Percentiles rank a stretch among this genome's conserved stretches.
Evolutionary conservation across 768 basidiomycete species (phyloP).

Genomic region (Mycena kentingensis): DNA sequence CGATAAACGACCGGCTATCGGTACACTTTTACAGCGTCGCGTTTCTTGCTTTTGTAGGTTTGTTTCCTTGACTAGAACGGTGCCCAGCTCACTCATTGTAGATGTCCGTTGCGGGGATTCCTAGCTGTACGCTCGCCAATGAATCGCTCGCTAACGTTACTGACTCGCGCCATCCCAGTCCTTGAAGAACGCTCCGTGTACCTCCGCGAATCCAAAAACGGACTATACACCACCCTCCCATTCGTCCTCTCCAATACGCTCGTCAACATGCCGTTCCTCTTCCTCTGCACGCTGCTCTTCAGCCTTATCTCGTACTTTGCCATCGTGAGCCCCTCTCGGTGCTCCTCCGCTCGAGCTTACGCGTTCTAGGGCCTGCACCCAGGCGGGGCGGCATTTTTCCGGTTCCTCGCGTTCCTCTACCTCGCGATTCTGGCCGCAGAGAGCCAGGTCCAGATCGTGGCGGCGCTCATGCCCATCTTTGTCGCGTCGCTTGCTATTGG

Average conservation of each 20-base stretch:
- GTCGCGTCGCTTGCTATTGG: conserved; percentile 60
- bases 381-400: conserved; percentile 52
- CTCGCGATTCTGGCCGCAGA: conserved; percentile 56
- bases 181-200: conserved; percentile 62
- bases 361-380: conserved; percentile 47
- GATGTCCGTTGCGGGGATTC: conserved; percentile 66
- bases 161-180: conserved; percentile 30
- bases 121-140: conserved; percentile 37
- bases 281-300: conserved; percentile 50
- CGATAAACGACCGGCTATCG: conserved; percentile 50
- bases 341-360: not conserved
- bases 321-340: conserved; percentile 36
- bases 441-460: conserved; percentile 51
- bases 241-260: conserved; percentile 58
- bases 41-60: conserved; percentile 50
- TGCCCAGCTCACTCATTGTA: conserved; percentile 10
- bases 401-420: conserved; percentile 55
- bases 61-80: not conserved
- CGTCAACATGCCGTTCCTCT: conserved; percentile 56
- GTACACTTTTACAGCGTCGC: conserved; percentile 62
- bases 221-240: conserved; percentile 54
- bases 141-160: not conserved
- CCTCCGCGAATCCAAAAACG: conserved; percentile 57
- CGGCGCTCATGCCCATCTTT: conserved; percentile 56
- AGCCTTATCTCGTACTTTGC: conserved; percentile 54